These are phyloP conservation scores for Saccharum hybrid DNA, from an alignment of 202 grass and related monocot species.

Conservation along the genomic window DNA sequence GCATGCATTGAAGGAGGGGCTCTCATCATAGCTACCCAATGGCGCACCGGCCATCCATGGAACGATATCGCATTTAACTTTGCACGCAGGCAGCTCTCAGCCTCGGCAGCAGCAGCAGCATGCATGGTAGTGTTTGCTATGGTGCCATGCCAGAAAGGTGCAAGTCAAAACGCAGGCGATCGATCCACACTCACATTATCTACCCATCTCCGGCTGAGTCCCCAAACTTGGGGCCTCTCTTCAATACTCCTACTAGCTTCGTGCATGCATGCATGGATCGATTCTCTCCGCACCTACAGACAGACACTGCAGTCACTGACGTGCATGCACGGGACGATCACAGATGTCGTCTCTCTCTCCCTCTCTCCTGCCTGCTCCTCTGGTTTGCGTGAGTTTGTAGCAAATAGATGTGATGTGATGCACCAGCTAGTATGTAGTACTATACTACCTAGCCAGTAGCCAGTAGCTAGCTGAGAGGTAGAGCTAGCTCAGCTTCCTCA, in stretches of 20 bases:
- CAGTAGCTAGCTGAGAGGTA: neutral
- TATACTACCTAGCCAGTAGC: neutral
- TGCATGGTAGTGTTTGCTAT: neutral
- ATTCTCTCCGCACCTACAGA: conserved; percentile 13
- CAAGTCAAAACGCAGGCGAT: conserved; percentile 60
- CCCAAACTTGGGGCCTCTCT: conserved; percentile 35
- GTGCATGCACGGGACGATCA: conserved; percentile 24
- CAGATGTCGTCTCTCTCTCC: neutral
- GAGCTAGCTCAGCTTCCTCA: neutral
- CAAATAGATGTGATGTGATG: conserved; percentile 44
- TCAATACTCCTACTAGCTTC: conserved; percentile 16
- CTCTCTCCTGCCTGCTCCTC: neutral
- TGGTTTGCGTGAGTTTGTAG: conserved; percentile 61
- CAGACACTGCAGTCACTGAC: conserved; percentile 24
- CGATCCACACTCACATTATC: neutral
- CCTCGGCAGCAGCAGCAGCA: neutral
- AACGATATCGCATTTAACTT: conserved; percentile 42
- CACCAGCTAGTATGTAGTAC: conserved; percentile 38
- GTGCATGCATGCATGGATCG: neutral
- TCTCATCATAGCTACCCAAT: conserved; percentile 52
- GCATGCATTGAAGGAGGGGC: too few relatives aligned
- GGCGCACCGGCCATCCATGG: neutral
- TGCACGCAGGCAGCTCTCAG: neutral
- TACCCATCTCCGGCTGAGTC: conserved; percentile 30
- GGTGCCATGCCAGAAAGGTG: conserved; percentile 35